Base-by-base conservation (phyloP, 345 rosid genomes). In the Sonneratia caseolaris region DNA sequence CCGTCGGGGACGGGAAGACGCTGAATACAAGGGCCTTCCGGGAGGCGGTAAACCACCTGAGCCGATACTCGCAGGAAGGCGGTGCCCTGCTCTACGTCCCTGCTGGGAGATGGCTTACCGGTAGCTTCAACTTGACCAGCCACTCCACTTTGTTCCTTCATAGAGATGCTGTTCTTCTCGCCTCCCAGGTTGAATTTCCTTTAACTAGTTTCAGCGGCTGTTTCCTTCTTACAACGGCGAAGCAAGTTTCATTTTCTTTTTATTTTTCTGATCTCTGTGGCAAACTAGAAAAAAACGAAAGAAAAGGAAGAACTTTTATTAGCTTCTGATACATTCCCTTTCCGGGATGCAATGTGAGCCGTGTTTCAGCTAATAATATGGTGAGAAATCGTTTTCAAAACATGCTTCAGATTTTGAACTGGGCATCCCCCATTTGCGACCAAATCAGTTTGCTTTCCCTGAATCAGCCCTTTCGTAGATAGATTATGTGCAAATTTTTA, bases 51-150 rank as follows among this genome's bases (percentile, higher is more conserved):
- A 71, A 42, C 48, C 78, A 81, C 68, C 76, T 84, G 36, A 72
- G 81, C 62, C 79, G 75, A 68, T 81, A 64, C 47, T 76, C 84
- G 0, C 35, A 69, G 45, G 51, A 64, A 12, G 87, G 87, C 59
- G 87, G 87, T 15, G 74, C 78, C 19, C 49, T 73, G 67, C 84
- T 84, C 22, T 79, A 77, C 70, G 83, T 84, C 66, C 87, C 87
- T 21, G 74, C 84, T 1, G 87, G 87, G 64, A 81, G 72, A 71
- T 84, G 87, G 87, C 64, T 84, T 15, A 84, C 87, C 2, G 84
- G 82, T 42, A 84, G 77, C 43, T 84, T 84, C 76, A 84, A 76
- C 73, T 76, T 84, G 66, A 81, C 83, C 37, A 81, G 82, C 64
- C 83, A 84, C 69, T 81, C 81, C 76, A 81, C 87, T 59, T 80